These are phyloP conservation scores for Fusarium denticulatum DNA, from an alignment of 2,329 filamentous ascomycete genomes.

Conservation along the genomic window DNA sequence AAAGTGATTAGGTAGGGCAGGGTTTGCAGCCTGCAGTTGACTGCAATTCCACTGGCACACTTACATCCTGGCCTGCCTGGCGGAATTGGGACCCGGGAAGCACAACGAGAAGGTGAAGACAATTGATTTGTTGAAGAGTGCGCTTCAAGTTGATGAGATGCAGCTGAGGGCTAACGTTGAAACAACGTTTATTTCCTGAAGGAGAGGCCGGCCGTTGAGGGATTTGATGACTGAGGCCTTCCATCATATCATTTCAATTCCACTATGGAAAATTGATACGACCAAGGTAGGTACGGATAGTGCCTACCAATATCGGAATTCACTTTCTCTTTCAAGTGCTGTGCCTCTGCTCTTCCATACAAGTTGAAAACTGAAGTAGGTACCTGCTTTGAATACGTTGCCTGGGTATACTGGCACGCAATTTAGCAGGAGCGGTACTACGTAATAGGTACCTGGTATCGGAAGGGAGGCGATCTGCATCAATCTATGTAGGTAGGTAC, in stretches of 20 bases:
- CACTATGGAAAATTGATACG: background rate
- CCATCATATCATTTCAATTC: background rate
- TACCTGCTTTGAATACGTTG: background rate
- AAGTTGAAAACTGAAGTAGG: too few species aligned
- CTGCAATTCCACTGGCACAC: conserved; percentile 10
- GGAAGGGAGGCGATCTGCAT: background rate
- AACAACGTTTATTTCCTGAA: conserved; percentile 19
- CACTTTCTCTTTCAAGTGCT: background rate
- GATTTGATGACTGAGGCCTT: conserved; percentile 18
- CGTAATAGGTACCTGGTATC: background rate
- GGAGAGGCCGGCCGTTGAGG: background rate
- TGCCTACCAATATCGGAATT: background rate
- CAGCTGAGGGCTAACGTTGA: conserved; percentile 23
- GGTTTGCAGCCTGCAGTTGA: conserved; percentile 20
- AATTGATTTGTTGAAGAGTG: conserved; percentile 32
- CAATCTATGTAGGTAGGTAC: background rate
- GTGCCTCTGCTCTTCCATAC: background rate
- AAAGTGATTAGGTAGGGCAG: conserved; percentile 26
- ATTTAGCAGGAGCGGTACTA: background rate
- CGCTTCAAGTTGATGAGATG: conserved; percentile 26
- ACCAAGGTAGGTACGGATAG: background rate
- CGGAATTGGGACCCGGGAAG: conserved; percentile 13
- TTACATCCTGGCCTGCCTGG: conserved; percentile 18
- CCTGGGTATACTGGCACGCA: background rate
- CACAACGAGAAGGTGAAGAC: conserved; percentile 16